A percentile compares a stretch with the other conserved stretches of the same genome.
Evolutionary conservation across 805 yeast genomes (phyloP).

Genomic region (Kluyveromyces nonfermentans): DNA sequence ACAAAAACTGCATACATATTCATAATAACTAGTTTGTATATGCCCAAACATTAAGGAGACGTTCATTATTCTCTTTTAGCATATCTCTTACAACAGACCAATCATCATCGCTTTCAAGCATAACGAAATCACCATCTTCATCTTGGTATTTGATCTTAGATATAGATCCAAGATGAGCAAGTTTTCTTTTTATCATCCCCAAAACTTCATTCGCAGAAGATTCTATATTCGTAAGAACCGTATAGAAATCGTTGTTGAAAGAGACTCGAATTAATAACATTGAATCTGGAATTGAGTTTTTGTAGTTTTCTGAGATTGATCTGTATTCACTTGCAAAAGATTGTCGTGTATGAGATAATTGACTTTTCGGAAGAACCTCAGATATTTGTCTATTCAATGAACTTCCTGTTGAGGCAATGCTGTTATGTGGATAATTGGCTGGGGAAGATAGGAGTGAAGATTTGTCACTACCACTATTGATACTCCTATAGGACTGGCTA

Average conservation of each 20-base stretch:
- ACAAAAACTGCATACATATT: neutral
- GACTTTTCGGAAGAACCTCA: conserved; percentile 22
- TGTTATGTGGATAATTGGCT: conserved; percentile 18
- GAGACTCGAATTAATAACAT: conserved; percentile 33
- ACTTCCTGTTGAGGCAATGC: conserved; percentile 20
- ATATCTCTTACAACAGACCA: conserved; percentile 77
- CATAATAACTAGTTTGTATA: conserved; percentile 14
- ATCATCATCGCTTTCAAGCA: conserved; percentile 78
- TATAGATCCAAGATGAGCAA: conserved; percentile 42
- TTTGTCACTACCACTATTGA: conserved; percentile 21
- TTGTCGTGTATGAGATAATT: conserved; percentile 7
- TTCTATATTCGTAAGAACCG: conserved; percentile 51
- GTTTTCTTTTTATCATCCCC: conserved; percentile 48
- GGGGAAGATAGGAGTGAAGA: conserved; percentile 18
- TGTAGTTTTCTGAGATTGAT: conserved; percentile 34
- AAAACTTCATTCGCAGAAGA: conserved; percentile 44
- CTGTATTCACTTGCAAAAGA: conserved; percentile 29
- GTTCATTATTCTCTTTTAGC: conserved; percentile 43
- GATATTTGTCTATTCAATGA: conserved; percentile 20
- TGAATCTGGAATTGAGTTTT: conserved; percentile 30
- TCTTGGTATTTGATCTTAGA: conserved; percentile 70
- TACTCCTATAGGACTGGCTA: conserved; percentile 26
- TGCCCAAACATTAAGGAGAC: conserved; percentile 37
- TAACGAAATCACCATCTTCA: conserved; percentile 91
- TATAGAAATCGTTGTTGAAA: conserved; percentile 45